Evolutionary conservation across 352 stramenopile genomes (phyloP).

Genomic region (Plasmopara halstedii): DNA sequence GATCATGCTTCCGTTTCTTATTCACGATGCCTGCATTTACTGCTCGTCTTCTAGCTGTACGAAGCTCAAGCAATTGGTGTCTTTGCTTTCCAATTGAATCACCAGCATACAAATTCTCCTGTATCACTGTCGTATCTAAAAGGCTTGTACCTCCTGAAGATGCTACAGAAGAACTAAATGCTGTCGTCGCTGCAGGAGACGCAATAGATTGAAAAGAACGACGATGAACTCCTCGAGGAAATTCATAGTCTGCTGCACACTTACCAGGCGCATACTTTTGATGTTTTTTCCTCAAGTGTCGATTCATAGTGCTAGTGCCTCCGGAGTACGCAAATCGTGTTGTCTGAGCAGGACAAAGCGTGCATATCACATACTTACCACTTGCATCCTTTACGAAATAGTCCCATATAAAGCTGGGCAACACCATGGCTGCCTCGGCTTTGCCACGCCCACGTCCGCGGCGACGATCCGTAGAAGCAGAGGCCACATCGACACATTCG

Average conservation of each 20-base stretch:
- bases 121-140: conserved; percentile 18
- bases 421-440: conserved; percentile 49
- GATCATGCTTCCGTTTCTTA: conserved; percentile 44
- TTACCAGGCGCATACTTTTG: conserved; percentile 75
- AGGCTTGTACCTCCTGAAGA: not conserved
- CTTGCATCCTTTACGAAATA: conserved; percentile 74
- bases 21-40: conserved; percentile 6
- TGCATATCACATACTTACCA: conserved; percentile 75
- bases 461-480: conserved; percentile 1
- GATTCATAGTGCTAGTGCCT: conserved; percentile 80
- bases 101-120: conserved; percentile 37
- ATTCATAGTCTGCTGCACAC: conserved; percentile 64
- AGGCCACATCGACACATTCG: not conserved
- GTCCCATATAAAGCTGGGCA: conserved; percentile 81
- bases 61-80: conserved; percentile 52
- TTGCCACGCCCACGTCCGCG: conserved; percentile 32
- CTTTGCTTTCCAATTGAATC: conserved; percentile 28
- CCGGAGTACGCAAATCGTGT: conserved; percentile 79
- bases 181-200: not conserved
- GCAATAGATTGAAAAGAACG: conserved; percentile 7
- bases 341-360: conserved; percentile 49
- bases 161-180: not conserved
- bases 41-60: conserved; percentile 39
- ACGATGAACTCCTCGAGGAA: conserved; percentile 17
- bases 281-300: conserved; percentile 74